Percentiles rank a stretch among this genome's conserved stretches.
Evolutionary conservation across 371 early-diverging fungal species (phyloP).

Genomic region (Apophysomyces variabilis): DNA sequence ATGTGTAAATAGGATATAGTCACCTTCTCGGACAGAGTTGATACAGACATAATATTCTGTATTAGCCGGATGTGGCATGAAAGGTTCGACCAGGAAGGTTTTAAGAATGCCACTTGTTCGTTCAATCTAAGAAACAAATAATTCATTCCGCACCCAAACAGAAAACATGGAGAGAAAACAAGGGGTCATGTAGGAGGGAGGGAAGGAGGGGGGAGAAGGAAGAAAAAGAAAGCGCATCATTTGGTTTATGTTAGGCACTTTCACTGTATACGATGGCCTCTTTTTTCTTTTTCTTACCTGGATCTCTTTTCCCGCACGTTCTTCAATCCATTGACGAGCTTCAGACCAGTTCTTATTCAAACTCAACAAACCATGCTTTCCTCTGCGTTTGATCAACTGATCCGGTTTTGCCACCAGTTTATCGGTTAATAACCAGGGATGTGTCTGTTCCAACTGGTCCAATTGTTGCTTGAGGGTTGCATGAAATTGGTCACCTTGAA

Average conservation of each 20-base stretch:
- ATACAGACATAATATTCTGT: slow-evolving; percentile 95
- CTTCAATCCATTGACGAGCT: slow-evolving; percentile 84
- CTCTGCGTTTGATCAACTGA: slow-evolving; percentile 94
- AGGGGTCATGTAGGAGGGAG: neutral
- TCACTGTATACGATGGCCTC: neutral
- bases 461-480: slow-evolving; percentile 65
- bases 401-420: slow-evolving; percentile 95
- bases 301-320: slow-evolving; percentile 80
- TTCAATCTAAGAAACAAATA: slow-evolving; percentile 62
- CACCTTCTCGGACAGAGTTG: slow-evolving; percentile 91
- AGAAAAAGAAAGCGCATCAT: too few species aligned
- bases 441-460: slow-evolving; percentile 65
- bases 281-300: slow-evolving; percentile 51
- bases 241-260: too few species aligned
- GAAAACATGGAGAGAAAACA: neutral
- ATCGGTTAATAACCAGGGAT: slow-evolving; percentile 82
- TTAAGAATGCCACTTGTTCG: slow-evolving; percentile 81
- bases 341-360: slow-evolving; percentile 86
- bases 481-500: slow-evolving; percentile 51
- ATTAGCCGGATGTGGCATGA: slow-evolving; percentile 86
- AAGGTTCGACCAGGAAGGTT: slow-evolving; percentile 94
- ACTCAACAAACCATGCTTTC: slow-evolving; percentile 90
- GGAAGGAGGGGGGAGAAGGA: too few species aligned
- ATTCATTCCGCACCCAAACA: neutral
- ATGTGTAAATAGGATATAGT: slow-evolving; percentile 91